These are phyloP conservation scores for Thelonectria blattea DNA, from an alignment of 2,329 filamentous ascomycete genomes.

Conservation along the genomic window DNA sequence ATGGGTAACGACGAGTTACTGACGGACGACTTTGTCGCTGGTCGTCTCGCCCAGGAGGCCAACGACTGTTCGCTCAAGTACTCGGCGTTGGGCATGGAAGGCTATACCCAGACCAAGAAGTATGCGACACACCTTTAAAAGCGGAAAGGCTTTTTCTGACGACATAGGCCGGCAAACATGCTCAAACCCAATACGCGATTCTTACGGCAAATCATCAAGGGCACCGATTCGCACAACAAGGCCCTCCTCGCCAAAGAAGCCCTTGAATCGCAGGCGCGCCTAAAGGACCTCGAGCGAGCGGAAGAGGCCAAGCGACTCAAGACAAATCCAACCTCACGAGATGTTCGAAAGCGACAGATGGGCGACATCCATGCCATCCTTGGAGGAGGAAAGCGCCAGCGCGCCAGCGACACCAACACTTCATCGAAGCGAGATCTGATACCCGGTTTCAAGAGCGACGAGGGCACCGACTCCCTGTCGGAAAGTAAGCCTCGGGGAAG, in stretches of 20 bases:
- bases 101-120: conserved; percentile 59
- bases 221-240: conserved; percentile 88
- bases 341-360: conserved; percentile 64
- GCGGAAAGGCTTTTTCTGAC: conserved; percentile 28
- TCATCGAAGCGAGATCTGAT: conserved; percentile 28
- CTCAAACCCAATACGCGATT: conserved; percentile 94
- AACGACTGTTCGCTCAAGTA: conserved; percentile 75
- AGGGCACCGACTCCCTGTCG: not conserved
- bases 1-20: conserved; percentile 59
- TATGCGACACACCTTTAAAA: conserved; percentile 40
- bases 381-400: conserved; percentile 48
- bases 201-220: conserved; percentile 83
- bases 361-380: conserved; percentile 67
- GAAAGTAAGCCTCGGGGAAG: not conserved
- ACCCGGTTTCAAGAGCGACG: not conserved
- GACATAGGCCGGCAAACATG: conserved; percentile 64
- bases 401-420: conserved; percentile 33
- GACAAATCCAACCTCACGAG: conserved; percentile 52
- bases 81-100: conserved; percentile 75
- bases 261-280: conserved; percentile 75
- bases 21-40: conserved; percentile 80
- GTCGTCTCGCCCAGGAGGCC: conserved; percentile 81
- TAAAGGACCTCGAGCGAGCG: conserved; percentile 64
- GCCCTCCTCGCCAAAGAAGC: conserved; percentile 84
- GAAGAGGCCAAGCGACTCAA: conserved; percentile 53